Percentiles rank a stretch among this genome's conserved stretches.
Evolutionary conservation across 139 green algal species (phyloP).

Genomic region (Chloropicon primus): DNA sequence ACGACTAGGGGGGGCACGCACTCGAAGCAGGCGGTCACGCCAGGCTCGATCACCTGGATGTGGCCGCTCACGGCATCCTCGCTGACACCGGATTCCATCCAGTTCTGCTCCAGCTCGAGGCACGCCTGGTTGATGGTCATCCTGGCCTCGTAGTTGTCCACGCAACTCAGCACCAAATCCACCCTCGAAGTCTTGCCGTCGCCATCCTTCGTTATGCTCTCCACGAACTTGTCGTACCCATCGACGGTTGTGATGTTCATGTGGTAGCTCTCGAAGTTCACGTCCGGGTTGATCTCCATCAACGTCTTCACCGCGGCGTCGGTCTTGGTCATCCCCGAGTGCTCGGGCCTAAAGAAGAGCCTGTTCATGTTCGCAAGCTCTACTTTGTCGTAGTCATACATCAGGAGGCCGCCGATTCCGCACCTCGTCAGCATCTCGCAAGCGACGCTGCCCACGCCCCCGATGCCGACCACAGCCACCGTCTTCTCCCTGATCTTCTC

Average conservation of each 20-base stretch:
- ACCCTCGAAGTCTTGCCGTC: conserved; percentile 30
- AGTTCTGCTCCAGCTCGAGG: conserved; percentile 82
- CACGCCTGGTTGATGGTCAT: conserved; percentile 96
- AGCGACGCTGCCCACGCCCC: conserved; percentile 86
- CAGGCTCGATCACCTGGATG: conserved; percentile 67
- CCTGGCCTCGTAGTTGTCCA: conserved; percentile 98
- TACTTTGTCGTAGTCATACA: conserved; percentile 92
- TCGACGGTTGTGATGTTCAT: conserved; percentile 94
- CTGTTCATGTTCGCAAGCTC: conserved; percentile 99
- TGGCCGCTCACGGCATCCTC: conserved; percentile 91
- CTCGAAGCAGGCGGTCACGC: conserved; percentile 66
- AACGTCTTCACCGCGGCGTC: conserved; percentile 81
- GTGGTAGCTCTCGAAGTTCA: conserved; percentile 88
- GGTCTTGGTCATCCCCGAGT: conserved; percentile 91
- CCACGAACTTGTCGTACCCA: conserved; percentile 75
- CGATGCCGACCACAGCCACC: conserved; percentile 75
- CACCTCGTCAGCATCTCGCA: conserved; percentile 95
- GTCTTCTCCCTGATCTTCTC: conserved; percentile 63
- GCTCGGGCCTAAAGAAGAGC: conserved; percentile 91
- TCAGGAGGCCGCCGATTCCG: conserved; percentile 78
- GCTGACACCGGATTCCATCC: conserved; percentile 92
- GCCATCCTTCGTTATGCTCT: conserved; percentile 16
- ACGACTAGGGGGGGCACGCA: conserved; percentile 82
- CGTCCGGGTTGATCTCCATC: conserved; percentile 29
- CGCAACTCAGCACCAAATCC: conserved; percentile 85